A percentile compares a stretch with the other conserved stretches of the same genome.
Conservation (phyloP, 2,329 filamentous ascomycete species). For the Stachybotrys chartarum region DNA sequence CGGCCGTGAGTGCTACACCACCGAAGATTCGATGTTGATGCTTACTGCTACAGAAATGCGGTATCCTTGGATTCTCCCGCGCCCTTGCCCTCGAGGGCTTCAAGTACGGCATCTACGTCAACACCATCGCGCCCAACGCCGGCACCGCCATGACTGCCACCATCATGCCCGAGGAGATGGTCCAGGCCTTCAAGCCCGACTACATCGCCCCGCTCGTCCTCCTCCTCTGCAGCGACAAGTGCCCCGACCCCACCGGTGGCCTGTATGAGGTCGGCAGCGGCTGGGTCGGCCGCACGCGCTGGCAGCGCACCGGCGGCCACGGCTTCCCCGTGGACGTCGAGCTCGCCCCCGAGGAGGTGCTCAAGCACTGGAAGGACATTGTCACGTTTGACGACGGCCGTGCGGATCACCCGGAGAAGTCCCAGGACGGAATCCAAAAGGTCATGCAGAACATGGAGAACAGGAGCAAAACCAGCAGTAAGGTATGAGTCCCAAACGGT, state of each 20-base stretch:
- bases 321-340: conserved; percentile 84
- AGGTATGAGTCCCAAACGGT: conserved; percentile 45
- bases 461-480: conserved; percentile 45
- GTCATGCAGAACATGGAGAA: conserved; percentile 79
- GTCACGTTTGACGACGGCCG: conserved; percentile 73
- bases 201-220: conserved; percentile 93
- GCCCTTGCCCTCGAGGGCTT: conserved; percentile 86
- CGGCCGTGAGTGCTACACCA: conserved; percentile 54
- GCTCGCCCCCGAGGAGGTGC: conserved; percentile 78
- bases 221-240: conserved; percentile 76
- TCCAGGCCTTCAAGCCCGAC: conserved; percentile 98
- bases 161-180: conserved; percentile 93
- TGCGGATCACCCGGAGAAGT: conserved; percentile 77
- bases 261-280: conserved; percentile 94
- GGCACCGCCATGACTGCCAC: conserved; percentile 92
- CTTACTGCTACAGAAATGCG: conserved; percentile 58
- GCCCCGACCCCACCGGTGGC: conserved; percentile 76
- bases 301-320: conserved; percentile 85
- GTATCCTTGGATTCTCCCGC: conserved; percentile 91
- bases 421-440: conserved; percentile 70
- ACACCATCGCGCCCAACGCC: conserved; percentile 96
- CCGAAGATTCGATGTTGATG: neutral
- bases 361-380: conserved; percentile 70
- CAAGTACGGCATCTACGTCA: conserved; percentile 98
- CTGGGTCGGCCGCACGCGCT: conserved; percentile 87